Evolutionary conservation across 2,329 filamentous ascomycete species (phyloP).

Genomic region (Talaromyces islandicus): DNA sequence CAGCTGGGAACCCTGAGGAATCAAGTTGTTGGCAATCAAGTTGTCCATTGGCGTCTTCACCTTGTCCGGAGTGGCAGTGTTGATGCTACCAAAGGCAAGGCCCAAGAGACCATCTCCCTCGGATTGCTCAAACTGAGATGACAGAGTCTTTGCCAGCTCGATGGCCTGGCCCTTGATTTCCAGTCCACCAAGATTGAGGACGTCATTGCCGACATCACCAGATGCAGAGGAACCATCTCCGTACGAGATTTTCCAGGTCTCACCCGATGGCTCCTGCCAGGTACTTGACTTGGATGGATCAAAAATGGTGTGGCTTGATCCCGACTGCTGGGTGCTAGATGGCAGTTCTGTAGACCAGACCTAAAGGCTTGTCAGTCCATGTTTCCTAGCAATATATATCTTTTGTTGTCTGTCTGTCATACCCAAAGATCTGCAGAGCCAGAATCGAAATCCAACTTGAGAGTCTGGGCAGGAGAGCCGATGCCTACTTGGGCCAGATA

Average conservation of each 20-base stretch:
- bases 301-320: conserved; percentile 49
- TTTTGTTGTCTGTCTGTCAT: conserved; percentile 17
- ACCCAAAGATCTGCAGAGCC: conserved; percentile 67
- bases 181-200: conserved; percentile 57
- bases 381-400: not conserved
- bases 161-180: conserved; percentile 57
- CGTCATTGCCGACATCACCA: conserved; percentile 60
- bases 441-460: conserved; percentile 64
- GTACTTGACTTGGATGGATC: conserved; percentile 57
- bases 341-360: conserved; percentile 51
- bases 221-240: conserved; percentile 63
- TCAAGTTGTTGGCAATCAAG: conserved; percentile 56
- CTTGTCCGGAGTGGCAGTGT: conserved; percentile 52
- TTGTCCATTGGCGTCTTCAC: conserved; percentile 62
- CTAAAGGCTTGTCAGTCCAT: conserved; percentile 25
- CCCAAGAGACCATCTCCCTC: conserved; percentile 61
- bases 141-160: conserved; percentile 57
- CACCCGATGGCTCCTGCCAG: conserved; percentile 45
- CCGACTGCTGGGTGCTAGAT: conserved; percentile 25
- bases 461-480: conserved; percentile 58
- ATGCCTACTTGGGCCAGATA: conserved; percentile 61
- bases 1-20: conserved; percentile 48
- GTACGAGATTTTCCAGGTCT: conserved; percentile 61
- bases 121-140: conserved; percentile 50
- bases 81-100: conserved; percentile 59